phyloP scores from a whole-genome alignment of 208 protist species.

The Phytomonas serpens region DNA sequence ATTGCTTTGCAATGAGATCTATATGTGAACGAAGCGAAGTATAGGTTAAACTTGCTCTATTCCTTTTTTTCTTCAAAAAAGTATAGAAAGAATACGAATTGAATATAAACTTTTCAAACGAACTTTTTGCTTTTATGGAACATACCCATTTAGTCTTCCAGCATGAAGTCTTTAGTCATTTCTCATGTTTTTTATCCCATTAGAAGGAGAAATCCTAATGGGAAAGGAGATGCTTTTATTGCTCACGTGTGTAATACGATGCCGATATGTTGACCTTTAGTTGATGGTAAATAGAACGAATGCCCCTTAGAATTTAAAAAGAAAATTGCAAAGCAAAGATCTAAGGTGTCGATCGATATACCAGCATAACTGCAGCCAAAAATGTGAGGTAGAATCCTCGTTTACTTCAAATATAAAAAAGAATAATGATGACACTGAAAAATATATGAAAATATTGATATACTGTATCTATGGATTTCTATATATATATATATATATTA shows the following conservation, averaged over 20 bases:
- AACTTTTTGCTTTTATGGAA: neutral
- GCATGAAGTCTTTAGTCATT: neutral
- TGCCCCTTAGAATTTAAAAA: slow-evolving; percentile 1
- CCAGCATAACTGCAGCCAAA: neutral
- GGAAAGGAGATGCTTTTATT: neutral
- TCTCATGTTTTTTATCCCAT: neutral
- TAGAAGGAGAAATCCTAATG: neutral
- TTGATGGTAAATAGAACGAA: neutral
- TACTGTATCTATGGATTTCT: neutral
- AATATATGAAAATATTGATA: slow-evolving; percentile 4
- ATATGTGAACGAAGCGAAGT: slow-evolving; percentile 25
- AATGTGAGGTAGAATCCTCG: neutral
- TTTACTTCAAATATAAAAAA: slow-evolving; percentile 11
- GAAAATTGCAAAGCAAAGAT: slow-evolving; percentile 3
- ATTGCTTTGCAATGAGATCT: slow-evolving; percentile 6
- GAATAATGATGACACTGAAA: slow-evolving; percentile 4
- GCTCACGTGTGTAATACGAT: neutral
- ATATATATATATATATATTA: slow-evolving; percentile 7
- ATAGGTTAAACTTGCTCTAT: slow-evolving; percentile 8
- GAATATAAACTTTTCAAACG: neutral
- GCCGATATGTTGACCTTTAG: neutral
- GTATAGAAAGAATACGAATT: neutral
- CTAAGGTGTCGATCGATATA: neutral
- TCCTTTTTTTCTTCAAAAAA: neutral
- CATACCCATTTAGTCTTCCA: neutral